phyloP scores from a whole-genome alignment of 2,329 filamentous ascomycete genomes.

The Elsinoe ampelina region DNA sequence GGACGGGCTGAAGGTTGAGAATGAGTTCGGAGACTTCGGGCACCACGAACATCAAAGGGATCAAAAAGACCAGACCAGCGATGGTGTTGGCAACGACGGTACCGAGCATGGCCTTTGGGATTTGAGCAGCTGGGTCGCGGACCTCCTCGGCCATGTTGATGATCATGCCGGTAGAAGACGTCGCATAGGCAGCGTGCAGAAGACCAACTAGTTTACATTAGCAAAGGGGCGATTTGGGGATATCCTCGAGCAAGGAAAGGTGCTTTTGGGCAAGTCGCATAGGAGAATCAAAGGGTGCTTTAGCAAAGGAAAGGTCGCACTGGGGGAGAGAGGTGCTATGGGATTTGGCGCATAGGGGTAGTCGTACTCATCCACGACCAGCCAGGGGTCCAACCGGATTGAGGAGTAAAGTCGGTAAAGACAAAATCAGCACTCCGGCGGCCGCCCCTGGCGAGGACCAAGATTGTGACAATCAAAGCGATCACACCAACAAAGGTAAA shows the following conservation, averaged over 20 bases:
- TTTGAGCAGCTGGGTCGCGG: conserved; percentile 54
- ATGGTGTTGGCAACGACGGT: conserved; percentile 57
- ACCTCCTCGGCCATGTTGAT: conserved; percentile 72
- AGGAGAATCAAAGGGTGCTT: not conserved
- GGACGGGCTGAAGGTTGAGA: conserved; percentile 47
- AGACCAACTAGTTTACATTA: conserved; percentile 48
- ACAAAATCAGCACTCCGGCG: conserved; percentile 54
- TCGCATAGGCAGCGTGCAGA: conserved; percentile 63
- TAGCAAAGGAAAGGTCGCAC: not conserved
- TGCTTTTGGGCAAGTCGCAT: not conserved
- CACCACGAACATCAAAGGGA: conserved; percentile 60
- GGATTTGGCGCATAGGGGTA: conserved; percentile 6
- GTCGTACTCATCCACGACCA: conserved; percentile 52
- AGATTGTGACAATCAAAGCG: conserved; percentile 52
- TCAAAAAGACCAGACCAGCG: conserved; percentile 57
- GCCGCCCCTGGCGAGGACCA: conserved; percentile 60
- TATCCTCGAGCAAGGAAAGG: not conserved
- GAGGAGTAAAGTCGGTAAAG: conserved; percentile 58
- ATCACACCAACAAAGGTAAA: conserved; percentile 66
- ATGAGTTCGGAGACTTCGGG: conserved; percentile 51
- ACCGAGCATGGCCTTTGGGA: conserved; percentile 63
- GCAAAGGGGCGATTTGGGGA: not conserved
- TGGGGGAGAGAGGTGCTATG: not conserved
- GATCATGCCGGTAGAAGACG: conserved; percentile 70
- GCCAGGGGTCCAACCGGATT: conserved; percentile 58